Evolutionary conservation across 202 grass and related monocot species (phyloP), one percentile per base, ranked within the genome.

Genomic region (Hordeum pubiflorum): DNA sequence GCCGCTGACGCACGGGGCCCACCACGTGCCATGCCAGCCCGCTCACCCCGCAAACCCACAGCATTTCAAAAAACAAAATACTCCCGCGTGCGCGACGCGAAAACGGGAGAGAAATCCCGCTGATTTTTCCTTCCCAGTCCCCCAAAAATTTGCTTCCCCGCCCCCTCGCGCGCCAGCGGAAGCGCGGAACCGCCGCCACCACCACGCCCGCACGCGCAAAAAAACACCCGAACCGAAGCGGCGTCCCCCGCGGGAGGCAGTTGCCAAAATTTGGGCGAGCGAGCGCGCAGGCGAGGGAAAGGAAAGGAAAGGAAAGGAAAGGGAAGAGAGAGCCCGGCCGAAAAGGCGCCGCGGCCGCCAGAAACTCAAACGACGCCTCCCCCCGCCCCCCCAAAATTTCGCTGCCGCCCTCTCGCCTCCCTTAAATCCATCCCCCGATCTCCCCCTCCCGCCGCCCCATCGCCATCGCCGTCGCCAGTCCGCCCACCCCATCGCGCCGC

Each of bases 321-420:
- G 24, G 24, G 1, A 26, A 26, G 24, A 1, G 48, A 2, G 5
- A 18, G 15, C 48, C 21, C 58, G 10, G 63, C 34, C 76, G 18
- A 37, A 67, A 66, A 66, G 43, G 41, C 39, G 4, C 13, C 69
- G 65, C 79, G 73, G 24, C 57, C 58, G 67, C n/a, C 3, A 79
- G 75, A 86, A 74, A 79, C 86, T 83, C 80, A 40, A 83, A 74
- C 37, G 56, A 15, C 60, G n/a, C 8, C 29, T 52, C 18, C 13
- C 13, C 68, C 68, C 38, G 38, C 43, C 44, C 44, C 2, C 36
- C 36, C 2, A 78, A 82, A 58, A 50, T 83, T 73, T 64, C 65
- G 20, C 64, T 58, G 65, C 82, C 87, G 87, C 87, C 78, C 59
- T 23, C 37, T 77, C 82, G 20, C 15, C 54, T 50, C 22, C 76